These are phyloP conservation scores for Arabidopsis hybrid DNA, from an alignment of 441 rosid genomes.

Conservation along the genomic window DNA sequence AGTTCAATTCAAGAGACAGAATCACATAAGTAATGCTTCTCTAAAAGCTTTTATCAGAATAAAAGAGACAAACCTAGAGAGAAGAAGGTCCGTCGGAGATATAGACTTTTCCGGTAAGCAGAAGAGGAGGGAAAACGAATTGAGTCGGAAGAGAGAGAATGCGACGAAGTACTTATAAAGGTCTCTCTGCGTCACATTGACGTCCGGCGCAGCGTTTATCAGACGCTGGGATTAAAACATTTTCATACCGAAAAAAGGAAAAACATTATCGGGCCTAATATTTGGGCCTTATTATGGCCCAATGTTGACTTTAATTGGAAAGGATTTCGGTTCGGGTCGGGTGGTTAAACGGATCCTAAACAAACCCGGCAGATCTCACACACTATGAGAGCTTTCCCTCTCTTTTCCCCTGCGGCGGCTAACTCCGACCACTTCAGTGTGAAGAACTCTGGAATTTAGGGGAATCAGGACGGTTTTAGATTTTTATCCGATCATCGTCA, in stretches of 20 bases:
- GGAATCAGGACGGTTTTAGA: constrained; percentile 5
- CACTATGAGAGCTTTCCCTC: constrained; percentile 23
- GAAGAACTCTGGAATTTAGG: constrained; percentile 5
- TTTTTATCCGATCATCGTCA: not conserved
- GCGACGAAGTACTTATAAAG: not conserved
- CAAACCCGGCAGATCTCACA: constrained; percentile 21
- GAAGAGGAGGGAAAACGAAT: constrained; percentile 30
- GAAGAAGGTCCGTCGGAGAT: constrained; percentile 21
- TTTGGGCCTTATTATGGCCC: constrained; percentile 22
- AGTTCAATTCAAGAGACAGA: constrained; percentile 11
- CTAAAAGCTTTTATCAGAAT: not conserved
- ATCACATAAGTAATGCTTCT: constrained; percentile 9
- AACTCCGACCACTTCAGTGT: constrained; percentile 7
- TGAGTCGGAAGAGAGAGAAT: not conserved
- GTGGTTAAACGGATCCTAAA: constrained; percentile 18
- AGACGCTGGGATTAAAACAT: too few species aligned
- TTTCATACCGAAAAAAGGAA: too few species aligned
- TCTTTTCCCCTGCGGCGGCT: constrained; percentile 16
- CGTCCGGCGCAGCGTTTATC: too few species aligned
- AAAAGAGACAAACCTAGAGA: constrained; percentile 21
- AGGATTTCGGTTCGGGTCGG: not conserved
- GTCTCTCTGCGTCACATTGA: not conserved
- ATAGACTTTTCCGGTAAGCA: constrained; percentile 13
- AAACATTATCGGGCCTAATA: too few species aligned
- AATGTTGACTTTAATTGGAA: not conserved